Evolutionary conservation across 2,329 filamentous ascomycete species (phyloP), one percentile per base, ranked within the genome.

Genomic region (Ceratocystis colombiana): DNA sequence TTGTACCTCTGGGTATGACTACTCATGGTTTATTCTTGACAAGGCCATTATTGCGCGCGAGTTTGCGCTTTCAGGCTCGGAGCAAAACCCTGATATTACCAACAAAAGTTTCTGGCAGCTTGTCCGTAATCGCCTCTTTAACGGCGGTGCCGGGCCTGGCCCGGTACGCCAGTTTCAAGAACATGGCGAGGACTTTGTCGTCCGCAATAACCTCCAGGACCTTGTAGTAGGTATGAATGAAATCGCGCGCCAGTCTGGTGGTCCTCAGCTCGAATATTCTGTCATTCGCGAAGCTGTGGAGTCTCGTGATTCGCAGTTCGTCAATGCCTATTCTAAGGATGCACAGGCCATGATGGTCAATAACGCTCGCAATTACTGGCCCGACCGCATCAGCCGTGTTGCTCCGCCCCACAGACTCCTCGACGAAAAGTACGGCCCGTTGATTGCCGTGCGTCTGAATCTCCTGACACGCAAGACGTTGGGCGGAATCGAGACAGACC

Each of bases 51-150:
- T 85, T 61, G 80, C 81, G n/a, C 77, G 79, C 22, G 83, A 86
- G 72, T 85, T 86, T 67, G 82, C 80, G 12, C 78, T 86, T 0
- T 86, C 83, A 0, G 83, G 83, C 7, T 84, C 82, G 0, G 83
- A 86, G 73, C 83, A 86, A 75, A 86, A 86, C 73, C 82, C 82
- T 0, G 83, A 86, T 70, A 69, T 86, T 37, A 84, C 82, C 1
- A 73, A 72, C 71, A 86, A 86, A 75, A 84, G 79, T 71, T 73
- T 82, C 61, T 79, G 80, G 77, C 73, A 80, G 71, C 70, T 83
- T 1, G 73, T 84, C 12, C 75, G 72, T n/a, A 75, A 75, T 70
- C 78, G 83, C 33, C 67, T 84, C 30, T 77, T 85, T 53, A 77
- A 78, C 66, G 61, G 64, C 25, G 76, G 75, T 59, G 80, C 80